These are phyloP conservation scores for Penicillium sp. DNA, from an alignment of 2,329 filamentous ascomycete genomes.

Conservation along the genomic window DNA sequence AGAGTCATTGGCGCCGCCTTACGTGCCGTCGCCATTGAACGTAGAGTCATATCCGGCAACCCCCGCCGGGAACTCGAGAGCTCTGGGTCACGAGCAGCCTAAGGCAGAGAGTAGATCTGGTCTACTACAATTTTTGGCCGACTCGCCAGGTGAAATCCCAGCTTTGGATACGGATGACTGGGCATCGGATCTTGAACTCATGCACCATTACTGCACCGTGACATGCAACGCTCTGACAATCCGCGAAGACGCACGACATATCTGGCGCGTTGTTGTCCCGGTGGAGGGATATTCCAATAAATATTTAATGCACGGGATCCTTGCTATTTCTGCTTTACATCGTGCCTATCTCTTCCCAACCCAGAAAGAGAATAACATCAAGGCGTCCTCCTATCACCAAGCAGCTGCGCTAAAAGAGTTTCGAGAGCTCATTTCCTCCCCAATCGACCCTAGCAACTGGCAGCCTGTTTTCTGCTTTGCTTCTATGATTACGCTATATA, in stretches of 20 bases:
- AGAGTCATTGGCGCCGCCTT: not conserved
- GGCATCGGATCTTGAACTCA: slow-evolving; percentile 34
- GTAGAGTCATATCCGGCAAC: slow-evolving; percentile 1
- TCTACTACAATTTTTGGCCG: slow-evolving; percentile 10
- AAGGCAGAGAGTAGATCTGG: slow-evolving; percentile 6
- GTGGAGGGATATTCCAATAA: slow-evolving; percentile 25
- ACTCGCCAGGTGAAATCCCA: not conserved
- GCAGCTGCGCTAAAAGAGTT: slow-evolving; percentile 15
- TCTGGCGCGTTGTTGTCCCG: slow-evolving; percentile 26
- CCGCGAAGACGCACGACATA: slow-evolving; percentile 20
- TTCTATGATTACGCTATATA: slow-evolving; percentile 13
- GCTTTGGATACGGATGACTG: slow-evolving; percentile 10
- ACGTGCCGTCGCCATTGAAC: not conserved
- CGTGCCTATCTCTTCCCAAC: slow-evolving; percentile 11
- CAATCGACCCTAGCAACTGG: slow-evolving; percentile 15
- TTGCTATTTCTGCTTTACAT: slow-evolving; percentile 28
- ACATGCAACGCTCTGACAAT: slow-evolving; percentile 20
- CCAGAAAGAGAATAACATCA: slow-evolving; percentile 12
- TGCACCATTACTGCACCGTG: slow-evolving; percentile 36
- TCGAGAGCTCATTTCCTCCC: slow-evolving; percentile 14
- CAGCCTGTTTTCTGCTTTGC: slow-evolving; percentile 19
- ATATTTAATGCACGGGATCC: slow-evolving; percentile 27
- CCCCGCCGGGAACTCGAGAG: not conserved
- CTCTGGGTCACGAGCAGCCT: not conserved
- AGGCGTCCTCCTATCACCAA: slow-evolving; percentile 15